phyloP scores from a whole-genome alignment of 306 rosid genomes.

The Inga leiocalycina region DNA sequence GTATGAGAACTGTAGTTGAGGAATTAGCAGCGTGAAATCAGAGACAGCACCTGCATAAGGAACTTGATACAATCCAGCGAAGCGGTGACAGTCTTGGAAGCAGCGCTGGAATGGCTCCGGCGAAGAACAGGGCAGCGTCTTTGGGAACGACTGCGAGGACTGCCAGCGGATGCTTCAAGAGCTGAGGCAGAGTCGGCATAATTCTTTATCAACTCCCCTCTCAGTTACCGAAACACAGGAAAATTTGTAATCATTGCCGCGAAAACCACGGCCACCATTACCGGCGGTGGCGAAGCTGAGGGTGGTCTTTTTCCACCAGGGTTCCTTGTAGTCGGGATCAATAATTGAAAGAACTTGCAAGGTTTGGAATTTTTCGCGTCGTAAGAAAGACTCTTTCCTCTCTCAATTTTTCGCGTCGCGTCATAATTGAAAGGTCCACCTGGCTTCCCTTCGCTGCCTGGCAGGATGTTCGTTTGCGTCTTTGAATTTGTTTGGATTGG shows the following conservation, averaged over 20 bases:
- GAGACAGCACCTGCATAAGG: conserved; percentile 86
- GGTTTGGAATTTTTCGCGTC: no score
- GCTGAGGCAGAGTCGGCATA: conserved; percentile 64
- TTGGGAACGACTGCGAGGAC: conserved; percentile 63
- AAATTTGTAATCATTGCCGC: conserved; percentile 43
- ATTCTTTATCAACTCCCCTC: conserved; percentile 42
- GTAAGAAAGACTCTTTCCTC: no score
- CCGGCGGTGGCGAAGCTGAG: conserved; percentile 16
- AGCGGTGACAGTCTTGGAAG: conserved; percentile 79
- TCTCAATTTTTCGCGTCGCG: no score
- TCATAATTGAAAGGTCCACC: no score
- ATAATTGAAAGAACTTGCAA: no score
- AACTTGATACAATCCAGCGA: conserved; percentile 96
- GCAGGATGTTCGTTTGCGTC: no score
- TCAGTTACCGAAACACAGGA: conserved; percentile 63
- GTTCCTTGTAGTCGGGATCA: no score
- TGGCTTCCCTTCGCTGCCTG: no score
- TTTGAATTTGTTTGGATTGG: no score
- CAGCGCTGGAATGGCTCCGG: conserved; percentile 89
- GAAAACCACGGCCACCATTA: not conserved
- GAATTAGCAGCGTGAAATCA: conserved; percentile 37
- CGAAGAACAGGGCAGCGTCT: conserved; percentile 69
- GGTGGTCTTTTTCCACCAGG: conserved; percentile 32
- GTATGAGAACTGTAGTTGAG: no score
- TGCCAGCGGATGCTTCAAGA: conserved; percentile 74